phyloP scores from a whole-genome alignment of 2,329 filamentous ascomycete species.

The Microdochium paspali region DNA sequence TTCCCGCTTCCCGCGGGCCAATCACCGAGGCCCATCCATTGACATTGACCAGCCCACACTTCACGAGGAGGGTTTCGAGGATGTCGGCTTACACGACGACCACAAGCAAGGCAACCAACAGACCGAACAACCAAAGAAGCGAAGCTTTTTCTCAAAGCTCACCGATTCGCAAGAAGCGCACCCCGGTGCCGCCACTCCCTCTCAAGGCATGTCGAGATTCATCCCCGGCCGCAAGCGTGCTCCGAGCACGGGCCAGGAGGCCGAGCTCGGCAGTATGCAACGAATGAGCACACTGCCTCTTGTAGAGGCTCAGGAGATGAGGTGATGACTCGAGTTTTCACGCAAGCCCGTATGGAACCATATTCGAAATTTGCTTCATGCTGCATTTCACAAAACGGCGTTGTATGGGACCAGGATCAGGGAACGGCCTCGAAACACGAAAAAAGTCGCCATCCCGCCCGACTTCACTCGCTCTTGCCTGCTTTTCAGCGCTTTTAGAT shows the following conservation, averaged over 20 bases:
- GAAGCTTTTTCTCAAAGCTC: constrained; percentile 73
- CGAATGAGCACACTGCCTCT: constrained; percentile 18
- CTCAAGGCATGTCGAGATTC: constrained; percentile 19
- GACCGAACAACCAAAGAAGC: constrained; percentile 52
- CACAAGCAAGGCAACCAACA: constrained; percentile 38
- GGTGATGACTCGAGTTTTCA: constrained; percentile 7
- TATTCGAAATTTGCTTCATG: neutral
- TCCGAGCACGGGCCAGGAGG: constrained; percentile 20
- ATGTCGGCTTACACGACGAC: constrained; percentile 79
- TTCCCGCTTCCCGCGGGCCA: constrained; percentile 41
- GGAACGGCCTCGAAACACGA: neutral
- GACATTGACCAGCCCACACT: neutral
- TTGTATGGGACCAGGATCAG: no score
- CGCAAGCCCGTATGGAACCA: neutral
- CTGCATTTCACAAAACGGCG: neutral
- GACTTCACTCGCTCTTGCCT: neutral
- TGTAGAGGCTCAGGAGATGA: constrained; percentile 13
- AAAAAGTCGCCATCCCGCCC: neutral
- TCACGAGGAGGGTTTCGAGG: constrained; percentile 76
- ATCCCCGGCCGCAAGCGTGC: constrained; percentile 23
- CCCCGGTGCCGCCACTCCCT: constrained; percentile 7
- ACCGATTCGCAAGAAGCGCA: constrained; percentile 41
- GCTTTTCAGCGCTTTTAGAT: neutral
- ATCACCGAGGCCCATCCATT: neutral
- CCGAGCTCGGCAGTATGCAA: constrained; percentile 20